These are phyloP conservation scores for Tranzscheliella williamsii DNA, from an alignment of 1,284 basidiomycete genomes.

Conservation along the genomic window DNA sequence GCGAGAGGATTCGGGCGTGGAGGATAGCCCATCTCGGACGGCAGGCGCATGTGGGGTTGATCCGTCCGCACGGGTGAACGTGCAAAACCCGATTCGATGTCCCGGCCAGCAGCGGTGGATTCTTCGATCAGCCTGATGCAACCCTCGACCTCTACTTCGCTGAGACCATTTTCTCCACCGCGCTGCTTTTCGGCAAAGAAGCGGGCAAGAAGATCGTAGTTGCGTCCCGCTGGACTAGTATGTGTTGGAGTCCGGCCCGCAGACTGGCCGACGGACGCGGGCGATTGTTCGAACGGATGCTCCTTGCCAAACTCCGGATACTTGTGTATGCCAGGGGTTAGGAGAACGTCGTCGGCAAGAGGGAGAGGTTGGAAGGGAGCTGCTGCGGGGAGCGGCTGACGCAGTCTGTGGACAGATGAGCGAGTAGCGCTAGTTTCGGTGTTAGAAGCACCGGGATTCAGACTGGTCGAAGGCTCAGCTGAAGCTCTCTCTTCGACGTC, in stretches of 20 bases:
- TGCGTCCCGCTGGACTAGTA: conserved; percentile 41
- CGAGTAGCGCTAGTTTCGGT: not conserved
- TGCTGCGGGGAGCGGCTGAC: conserved; percentile 2
- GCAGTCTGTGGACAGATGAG: conserved; percentile 8
- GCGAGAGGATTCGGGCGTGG: conserved; percentile 7
- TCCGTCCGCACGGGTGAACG: no score
- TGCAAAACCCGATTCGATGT: conserved; percentile 29
- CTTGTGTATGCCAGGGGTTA: conserved; percentile 29
- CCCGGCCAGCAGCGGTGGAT: conserved; percentile 32
- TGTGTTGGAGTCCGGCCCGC: conserved; percentile 9
- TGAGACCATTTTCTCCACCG: conserved; percentile 28
- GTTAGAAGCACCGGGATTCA: no score
- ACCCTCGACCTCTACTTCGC: conserved; percentile 48
- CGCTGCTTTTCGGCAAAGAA: conserved; percentile 50
- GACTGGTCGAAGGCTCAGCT: no score
- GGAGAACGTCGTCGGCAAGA: conserved; percentile 16
- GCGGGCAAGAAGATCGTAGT: conserved; percentile 46
- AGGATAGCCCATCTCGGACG: conserved; percentile 3
- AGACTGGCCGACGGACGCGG: conserved; percentile 10
- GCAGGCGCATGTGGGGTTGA: no score
- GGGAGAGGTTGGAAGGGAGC: conserved; percentile 14
- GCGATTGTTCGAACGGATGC: not conserved
- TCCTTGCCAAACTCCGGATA: not conserved
- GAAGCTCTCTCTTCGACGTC: not conserved
- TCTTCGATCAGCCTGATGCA: conserved; percentile 46